These are phyloP conservation scores for Zancudomyces culisetae DNA, from an alignment of 371 early-diverging fungal genomes.

Conservation along the genomic window DNA sequence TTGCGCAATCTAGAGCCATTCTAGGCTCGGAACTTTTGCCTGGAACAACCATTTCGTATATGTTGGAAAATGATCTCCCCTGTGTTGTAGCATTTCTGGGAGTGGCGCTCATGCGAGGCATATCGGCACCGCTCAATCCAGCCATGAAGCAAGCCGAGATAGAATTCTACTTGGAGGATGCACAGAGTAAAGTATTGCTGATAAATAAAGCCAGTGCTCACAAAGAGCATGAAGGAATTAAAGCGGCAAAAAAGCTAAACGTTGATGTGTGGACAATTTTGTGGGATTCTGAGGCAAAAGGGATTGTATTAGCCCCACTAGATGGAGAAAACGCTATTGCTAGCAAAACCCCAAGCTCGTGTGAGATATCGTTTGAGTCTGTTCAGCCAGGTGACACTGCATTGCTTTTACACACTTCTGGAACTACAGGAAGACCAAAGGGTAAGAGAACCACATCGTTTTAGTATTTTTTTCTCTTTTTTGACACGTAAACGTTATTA, in stretches of 20 bases:
- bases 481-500: too few species aligned
- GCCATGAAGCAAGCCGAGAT: constrained; percentile 52
- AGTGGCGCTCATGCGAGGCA: constrained; percentile 33
- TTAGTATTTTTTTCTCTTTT: not conserved
- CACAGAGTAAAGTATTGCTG: constrained; percentile 38
- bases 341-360: not conserved
- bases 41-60: constrained; percentile 44
- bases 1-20: constrained; percentile 9
- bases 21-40: constrained; percentile 11
- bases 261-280: constrained; percentile 31
- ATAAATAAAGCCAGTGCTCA: constrained; percentile 29
- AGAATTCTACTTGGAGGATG: constrained; percentile 58
- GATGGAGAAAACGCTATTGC: constrained; percentile 3
- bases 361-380: not conserved
- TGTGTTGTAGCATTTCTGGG: constrained; percentile 51
- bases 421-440: constrained; percentile 70
- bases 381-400: constrained; percentile 39
- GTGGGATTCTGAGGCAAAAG: constrained; percentile 26
- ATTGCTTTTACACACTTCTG: constrained; percentile 62
- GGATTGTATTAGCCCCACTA: constrained; percentile 11
- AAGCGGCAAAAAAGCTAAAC: constrained; percentile 36
- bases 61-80: constrained; percentile 49
- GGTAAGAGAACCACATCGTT: constrained; percentile 7
- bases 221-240: constrained; percentile 28
- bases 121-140: constrained; percentile 63